These are phyloP conservation scores for Poronia punctata DNA, from an alignment of 495 filamentous ascomycete genomes.

Conservation along the genomic window DNA sequence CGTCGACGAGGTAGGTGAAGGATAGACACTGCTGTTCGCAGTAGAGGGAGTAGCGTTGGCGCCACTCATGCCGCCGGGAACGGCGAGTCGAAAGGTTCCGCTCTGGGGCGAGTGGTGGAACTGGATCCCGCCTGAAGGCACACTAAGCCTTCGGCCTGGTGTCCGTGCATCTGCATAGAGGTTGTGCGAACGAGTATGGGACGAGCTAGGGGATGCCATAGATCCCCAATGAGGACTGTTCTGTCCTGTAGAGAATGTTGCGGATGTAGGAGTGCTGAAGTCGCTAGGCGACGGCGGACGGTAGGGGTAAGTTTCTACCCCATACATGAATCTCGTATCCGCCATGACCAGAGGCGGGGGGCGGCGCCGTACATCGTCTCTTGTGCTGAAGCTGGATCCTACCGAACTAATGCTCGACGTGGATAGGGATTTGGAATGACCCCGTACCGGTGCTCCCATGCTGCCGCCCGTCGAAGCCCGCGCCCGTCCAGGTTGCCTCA, in stretches of 20 bases:
- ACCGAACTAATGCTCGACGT: constrained; percentile 78
- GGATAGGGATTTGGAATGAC: constrained; percentile 77
- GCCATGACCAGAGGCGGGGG: constrained; percentile 84
- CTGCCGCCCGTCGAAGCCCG: constrained; percentile 68
- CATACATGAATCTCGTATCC: constrained; percentile 50
- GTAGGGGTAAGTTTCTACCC: constrained; percentile 45
- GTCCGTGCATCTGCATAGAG: constrained; percentile 60
- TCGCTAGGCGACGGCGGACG: constrained; percentile 56
- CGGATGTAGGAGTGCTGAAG: constrained; percentile 70
- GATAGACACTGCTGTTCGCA: constrained; percentile 48
- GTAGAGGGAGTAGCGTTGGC: constrained; percentile 52
- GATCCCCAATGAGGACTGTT: constrained; percentile 66
- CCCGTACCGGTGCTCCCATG: constrained; percentile 55
- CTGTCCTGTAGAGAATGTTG: constrained; percentile 63
- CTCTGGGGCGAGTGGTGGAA: no score
- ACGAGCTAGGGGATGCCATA: constrained; percentile 61
- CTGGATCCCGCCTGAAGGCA: constrained; percentile 67
- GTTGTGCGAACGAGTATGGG: constrained; percentile 55
- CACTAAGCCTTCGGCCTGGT: constrained; percentile 69
- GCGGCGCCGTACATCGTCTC: constrained; percentile 57
- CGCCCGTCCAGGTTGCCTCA: constrained; percentile 65
- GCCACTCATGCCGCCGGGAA: constrained; percentile 41
- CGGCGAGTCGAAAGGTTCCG: constrained; percentile 51
- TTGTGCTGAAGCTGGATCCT: constrained; percentile 57
- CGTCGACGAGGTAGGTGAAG: constrained; percentile 65